A percentile compares a stretch with the other conserved stretches of the same genome.
phyloP scores from a whole-genome alignment of 495 filamentous ascomycete species.

The Cladorrhinum samala region DNA sequence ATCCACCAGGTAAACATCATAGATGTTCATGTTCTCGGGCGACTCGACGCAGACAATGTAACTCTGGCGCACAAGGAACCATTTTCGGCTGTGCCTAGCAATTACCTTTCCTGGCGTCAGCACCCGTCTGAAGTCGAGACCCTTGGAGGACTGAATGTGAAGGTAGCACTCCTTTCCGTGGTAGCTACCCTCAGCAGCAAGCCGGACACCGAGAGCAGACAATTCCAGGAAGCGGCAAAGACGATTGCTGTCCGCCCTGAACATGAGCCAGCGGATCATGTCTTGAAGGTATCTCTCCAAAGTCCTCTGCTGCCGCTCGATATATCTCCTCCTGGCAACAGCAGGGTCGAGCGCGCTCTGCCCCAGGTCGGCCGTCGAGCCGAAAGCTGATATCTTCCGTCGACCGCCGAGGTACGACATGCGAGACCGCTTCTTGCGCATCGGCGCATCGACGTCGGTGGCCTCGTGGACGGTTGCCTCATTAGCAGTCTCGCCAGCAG shows the following conservation, averaged over 20 bases:
- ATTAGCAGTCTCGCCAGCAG: slow-evolving; percentile 38
- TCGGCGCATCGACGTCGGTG: slow-evolving; percentile 36
- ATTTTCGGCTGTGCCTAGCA: slow-evolving; percentile 80
- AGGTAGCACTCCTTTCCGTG: slow-evolving; percentile 97
- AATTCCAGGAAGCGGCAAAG: slow-evolving; percentile 95
- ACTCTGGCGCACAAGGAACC: slow-evolving; percentile 96
- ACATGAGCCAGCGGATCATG: slow-evolving; percentile 91
- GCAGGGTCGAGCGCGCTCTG: slow-evolving; percentile 21
- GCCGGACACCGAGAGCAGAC: slow-evolving; percentile 87
- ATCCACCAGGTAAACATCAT: slow-evolving; percentile 95
- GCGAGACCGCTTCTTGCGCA: slow-evolving; percentile 59
- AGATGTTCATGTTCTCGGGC: slow-evolving; percentile 97
- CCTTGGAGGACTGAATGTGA: slow-evolving; percentile 84
- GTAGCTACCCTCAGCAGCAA: slow-evolving; percentile 92
- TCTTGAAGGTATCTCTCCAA: slow-evolving; percentile 90
- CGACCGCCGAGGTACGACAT: slow-evolving; percentile 42
- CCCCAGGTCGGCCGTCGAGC: slow-evolving; percentile 21
- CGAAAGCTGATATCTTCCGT: slow-evolving; percentile 28
- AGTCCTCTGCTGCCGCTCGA: slow-evolving; percentile 69
- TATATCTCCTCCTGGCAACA: slow-evolving; percentile 41
- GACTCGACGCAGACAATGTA: slow-evolving; percentile 98
- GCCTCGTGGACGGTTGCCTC: slow-evolving; percentile 37
- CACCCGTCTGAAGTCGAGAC: slow-evolving; percentile 79
- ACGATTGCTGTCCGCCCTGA: slow-evolving; percentile 90
- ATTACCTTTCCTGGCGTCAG: slow-evolving; percentile 69